Base-by-base conservation (phyloP, 139 green algal genomes). In the Yamagishiella unicocca region DNA sequence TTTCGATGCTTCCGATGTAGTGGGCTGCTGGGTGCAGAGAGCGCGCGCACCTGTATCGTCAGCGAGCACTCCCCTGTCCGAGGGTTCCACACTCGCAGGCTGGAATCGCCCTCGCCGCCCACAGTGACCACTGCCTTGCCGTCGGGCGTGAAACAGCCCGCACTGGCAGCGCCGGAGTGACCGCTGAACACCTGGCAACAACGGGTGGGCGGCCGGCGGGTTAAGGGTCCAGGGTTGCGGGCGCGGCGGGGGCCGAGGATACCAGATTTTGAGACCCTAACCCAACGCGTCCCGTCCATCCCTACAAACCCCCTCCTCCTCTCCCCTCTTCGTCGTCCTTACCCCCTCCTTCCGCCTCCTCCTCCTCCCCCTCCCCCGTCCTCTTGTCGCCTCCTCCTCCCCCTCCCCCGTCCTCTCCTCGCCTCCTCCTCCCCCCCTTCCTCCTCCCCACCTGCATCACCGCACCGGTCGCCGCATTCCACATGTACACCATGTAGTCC, bases 401-500 rank as follows among this genome's bases (percentile, higher is more conserved):
- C n/a, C 12, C 40, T 61, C 42, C 40, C 71, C 40, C 38, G 40
- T 43, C 25, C 42, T 9, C 72, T 27, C 43, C 43, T 27, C n/a
- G 35, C 10, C 35, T 35, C 64, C 64, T 42, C 29, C 29, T 12
- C 64, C 64, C 31, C 8, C 29, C 29, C 64, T 12, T 27, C 37
- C 37, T 37, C 21, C 22, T 31, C 38, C 77, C 42, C 85, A 94
- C 95, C 89, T 98, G 94, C 97, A 99, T 99, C 89, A 93, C 97
- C 8, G 81, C 89, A 3, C 95, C 97, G 24, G 84, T 95, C 37
- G 91, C 73, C n/a, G 95, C 96, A 67, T 97, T 95, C 97, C 97
- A 99, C 96, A 99, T 99, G 97, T 97, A 99, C 31, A 92, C 88
- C 8, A 94, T 97, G 90, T 96, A 98, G 92, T 99, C 98, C 38